phyloP scores from a whole-genome alignment of 495 filamentous ascomycete genomes.

The Penicillium verhagenii region DNA sequence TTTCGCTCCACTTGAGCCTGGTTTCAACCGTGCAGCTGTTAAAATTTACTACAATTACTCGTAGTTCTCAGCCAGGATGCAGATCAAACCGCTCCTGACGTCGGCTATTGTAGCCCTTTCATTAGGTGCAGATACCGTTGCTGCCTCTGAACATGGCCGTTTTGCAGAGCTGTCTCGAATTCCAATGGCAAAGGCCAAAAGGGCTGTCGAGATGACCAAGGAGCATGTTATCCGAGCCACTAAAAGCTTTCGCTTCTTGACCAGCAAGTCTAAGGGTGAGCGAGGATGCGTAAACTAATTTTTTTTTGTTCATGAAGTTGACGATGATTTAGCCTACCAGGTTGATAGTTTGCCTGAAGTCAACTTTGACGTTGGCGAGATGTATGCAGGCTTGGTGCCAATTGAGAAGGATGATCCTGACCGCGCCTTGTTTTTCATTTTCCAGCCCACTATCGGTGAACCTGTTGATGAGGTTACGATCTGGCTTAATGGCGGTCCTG shows the following conservation, averaged over 20 bases:
- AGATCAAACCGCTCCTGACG: slow-evolving; percentile 30
- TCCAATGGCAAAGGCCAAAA: slow-evolving; percentile 79
- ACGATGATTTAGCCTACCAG: slow-evolving; percentile 48
- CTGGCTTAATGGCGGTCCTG: slow-evolving; percentile 69
- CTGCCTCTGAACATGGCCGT: slow-evolving; percentile 30
- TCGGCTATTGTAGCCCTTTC: slow-evolving; percentile 28
- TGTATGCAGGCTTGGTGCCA: slow-evolving; percentile 71
- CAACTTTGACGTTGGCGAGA: slow-evolving; percentile 70
- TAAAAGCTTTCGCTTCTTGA: slow-evolving; percentile 39
- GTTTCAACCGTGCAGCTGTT: background rate
- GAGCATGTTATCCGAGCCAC: slow-evolving; percentile 12
- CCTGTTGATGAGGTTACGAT: slow-evolving; percentile 68
- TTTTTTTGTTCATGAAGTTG: background rate
- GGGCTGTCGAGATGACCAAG: slow-evolving; percentile 56
- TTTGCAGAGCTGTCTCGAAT: slow-evolving; percentile 67
- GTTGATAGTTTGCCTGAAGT: slow-evolving; percentile 73
- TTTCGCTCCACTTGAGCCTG: background rate
- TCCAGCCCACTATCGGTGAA: slow-evolving; percentile 45
- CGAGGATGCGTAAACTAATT: background rate
- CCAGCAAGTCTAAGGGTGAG: slow-evolving; percentile 36
- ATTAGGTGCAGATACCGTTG: slow-evolving; percentile 26
- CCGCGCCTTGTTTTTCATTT: slow-evolving; percentile 52
- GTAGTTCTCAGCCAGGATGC: slow-evolving; percentile 20
- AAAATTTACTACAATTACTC: background rate
- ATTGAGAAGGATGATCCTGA: slow-evolving; percentile 57